Evolutionary conservation across 345 rosid genomes (phyloP), one percentile per base, ranked within the genome.

Genomic region (Melaleuca quinquenervia): DNA sequence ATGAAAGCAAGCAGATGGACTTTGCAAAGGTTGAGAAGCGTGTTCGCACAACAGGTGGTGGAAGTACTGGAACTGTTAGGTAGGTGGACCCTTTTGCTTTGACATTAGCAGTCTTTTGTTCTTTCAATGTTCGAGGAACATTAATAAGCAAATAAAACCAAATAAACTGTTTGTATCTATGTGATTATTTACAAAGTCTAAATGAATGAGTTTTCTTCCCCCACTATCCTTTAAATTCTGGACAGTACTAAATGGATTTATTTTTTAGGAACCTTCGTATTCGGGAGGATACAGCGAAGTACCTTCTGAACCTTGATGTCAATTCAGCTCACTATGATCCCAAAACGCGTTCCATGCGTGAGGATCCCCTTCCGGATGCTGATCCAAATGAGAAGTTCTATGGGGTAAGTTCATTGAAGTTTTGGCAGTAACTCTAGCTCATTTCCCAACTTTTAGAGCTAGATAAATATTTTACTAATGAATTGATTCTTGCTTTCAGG

Each of bases 61-160:
- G 99, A 75, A 97, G 98, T 90, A 97, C 98, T 12, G 99, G 98
- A 93, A 97, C 99, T 74, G 99, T 97, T 22, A 94, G 96, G 98
- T 94, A 83, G n/a, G 53, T 83, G 45, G 82, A 49, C 26, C 24
- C 6, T 44, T 51, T 22, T 2, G 84, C 75, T 21, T 41, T 6
- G 83, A 64, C 20, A 3, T 41, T 52, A 18, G 20, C 48, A 36
- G n/a, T n/a, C n/a, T n/a, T n/a, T n/a, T n/a, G n/a, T n/a, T 48
- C 32, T 70, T 70, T 70, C 13, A 2, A 18, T 70, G 48, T 36
- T 36, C 18, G 18, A 70, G 21, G 24, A 70, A 70, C 78, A 36
- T 70, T 18, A 36, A 41, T 18, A 70, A 70, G 44, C 12, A 70
- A 36, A 44, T 70, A 32, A 70, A 70, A 20, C 78, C 22, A 8